Conservation (phyloP, 2,329 filamentous ascomycete genomes). For the Aspergillus persii region DNA sequence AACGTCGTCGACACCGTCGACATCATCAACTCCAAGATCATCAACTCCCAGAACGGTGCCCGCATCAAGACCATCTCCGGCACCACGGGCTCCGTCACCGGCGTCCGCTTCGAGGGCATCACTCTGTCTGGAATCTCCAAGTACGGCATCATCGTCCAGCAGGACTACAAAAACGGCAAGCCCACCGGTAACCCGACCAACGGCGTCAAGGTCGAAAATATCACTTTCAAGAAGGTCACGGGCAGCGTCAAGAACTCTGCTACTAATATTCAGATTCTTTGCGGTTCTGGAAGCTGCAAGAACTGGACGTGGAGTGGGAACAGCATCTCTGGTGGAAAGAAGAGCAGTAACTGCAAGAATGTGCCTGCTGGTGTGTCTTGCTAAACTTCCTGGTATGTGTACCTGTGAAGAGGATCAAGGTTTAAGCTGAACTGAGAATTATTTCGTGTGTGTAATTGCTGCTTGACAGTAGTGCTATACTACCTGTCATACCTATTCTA, state of each 20-base stretch:
- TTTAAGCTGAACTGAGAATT: background rate
- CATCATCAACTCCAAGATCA: constrained; percentile 51
- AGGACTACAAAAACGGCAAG: constrained; percentile 54
- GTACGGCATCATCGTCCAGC: constrained; percentile 51
- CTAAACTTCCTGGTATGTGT: constrained; percentile 9
- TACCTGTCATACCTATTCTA: background rate
- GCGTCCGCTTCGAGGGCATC: constrained; percentile 55
- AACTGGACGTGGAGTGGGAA: constrained; percentile 50
- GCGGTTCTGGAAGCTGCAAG: constrained; percentile 50
- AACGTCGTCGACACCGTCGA: constrained; percentile 54
- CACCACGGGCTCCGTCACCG: constrained; percentile 52
- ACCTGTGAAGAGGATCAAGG: background rate
- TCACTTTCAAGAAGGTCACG: constrained; percentile 36
- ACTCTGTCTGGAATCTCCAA: constrained; percentile 50
- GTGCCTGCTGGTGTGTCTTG: constrained; percentile 37
- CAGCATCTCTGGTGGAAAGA: constrained; percentile 53
- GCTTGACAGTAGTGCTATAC: background rate
- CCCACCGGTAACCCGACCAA: constrained; percentile 36
- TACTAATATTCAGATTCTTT: constrained; percentile 53
- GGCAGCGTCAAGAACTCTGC: constrained; percentile 34
- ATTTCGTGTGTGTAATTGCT: background rate
- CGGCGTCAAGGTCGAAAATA: constrained; percentile 39
- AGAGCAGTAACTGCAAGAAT: constrained; percentile 41
- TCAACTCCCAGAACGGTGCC: constrained; percentile 38
- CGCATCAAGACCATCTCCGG: constrained; percentile 52